phyloP scores from a whole-genome alignment of 306 rosid species.

The Oxytropis ochrocephala region DNA sequence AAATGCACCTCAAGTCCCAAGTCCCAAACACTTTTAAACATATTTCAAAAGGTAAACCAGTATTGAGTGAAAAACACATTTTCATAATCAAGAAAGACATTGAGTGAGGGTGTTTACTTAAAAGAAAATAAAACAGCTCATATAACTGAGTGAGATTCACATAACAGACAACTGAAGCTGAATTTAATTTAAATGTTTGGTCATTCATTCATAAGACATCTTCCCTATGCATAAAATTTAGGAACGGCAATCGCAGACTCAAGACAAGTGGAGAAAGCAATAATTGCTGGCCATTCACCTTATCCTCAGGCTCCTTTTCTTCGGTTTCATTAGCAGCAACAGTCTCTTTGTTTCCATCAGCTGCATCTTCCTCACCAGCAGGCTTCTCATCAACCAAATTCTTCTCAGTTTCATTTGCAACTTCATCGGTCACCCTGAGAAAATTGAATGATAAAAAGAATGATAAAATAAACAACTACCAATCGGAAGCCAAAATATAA shows the following conservation, averaged over 20 bases:
- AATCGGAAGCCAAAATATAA: neutral
- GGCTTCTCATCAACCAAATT: slow-evolving; percentile 69
- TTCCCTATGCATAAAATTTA: neutral
- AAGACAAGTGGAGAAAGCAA: neutral
- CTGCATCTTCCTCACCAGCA: slow-evolving; percentile 43
- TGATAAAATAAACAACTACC: neutral
- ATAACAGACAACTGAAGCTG: neutral
- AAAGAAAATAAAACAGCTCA: neutral
- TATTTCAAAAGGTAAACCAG: neutral
- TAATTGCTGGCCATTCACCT: slow-evolving; percentile 31
- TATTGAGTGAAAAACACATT: neutral
- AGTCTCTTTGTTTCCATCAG: slow-evolving; percentile 47
- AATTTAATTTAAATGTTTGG: neutral
- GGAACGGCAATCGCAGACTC: neutral
- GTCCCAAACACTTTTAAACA: neutral
- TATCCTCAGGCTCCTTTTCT: slow-evolving; percentile 83
- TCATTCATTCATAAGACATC: neutral
- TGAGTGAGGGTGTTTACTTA: neutral
- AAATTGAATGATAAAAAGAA: neutral
- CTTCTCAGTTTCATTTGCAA: slow-evolving; percentile 53
- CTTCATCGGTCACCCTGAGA: slow-evolving; percentile 62
- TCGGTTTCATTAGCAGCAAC: slow-evolving; percentile 52
- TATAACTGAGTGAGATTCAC: neutral
- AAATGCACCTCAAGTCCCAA: neutral
- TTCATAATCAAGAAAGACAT: neutral